A percentile compares a stretch with the other conserved stretches of the same genome.
These are phyloP conservation scores for Dictyostelium purpureum DNA, from an alignment of 78 protist genomes.

Conservation along the genomic window DNA sequence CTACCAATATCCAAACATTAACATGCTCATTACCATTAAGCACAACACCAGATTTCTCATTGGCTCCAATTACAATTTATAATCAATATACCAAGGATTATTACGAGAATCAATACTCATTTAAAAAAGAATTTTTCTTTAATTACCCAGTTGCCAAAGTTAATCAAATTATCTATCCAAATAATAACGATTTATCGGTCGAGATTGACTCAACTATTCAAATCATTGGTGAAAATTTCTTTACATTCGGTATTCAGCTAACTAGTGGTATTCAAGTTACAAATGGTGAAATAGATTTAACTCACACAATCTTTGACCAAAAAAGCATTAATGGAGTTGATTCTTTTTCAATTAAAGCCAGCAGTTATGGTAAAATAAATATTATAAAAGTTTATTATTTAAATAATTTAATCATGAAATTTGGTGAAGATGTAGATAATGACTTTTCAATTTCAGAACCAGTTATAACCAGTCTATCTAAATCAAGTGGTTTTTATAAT, in stretches of 20 bases:
- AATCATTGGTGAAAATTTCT: not conserved
- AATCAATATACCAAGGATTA: not conserved
- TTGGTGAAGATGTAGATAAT: not conserved
- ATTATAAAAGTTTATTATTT: too few relatives aligned
- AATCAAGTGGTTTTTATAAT: not conserved
- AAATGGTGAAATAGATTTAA: not conserved
- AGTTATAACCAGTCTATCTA: not conserved
- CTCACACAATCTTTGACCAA: not conserved
- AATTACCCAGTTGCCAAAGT: not conserved
- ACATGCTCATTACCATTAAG: not conserved
- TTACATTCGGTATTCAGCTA: not conserved
- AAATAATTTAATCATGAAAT: not conserved
- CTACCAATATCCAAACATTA: not conserved
- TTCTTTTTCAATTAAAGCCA: not conserved
- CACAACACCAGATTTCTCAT: not conserved
- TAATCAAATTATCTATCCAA: not conserved
- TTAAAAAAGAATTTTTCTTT: too few relatives aligned
- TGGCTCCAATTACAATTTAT: not conserved
- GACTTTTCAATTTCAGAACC: not conserved
- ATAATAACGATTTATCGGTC: not conserved
- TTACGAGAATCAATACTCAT: too few relatives aligned
- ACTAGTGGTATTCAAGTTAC: not conserved
- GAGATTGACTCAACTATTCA: not conserved
- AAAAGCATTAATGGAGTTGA: not conserved
- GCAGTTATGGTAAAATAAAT: not conserved